Percentiles rank a stretch among this genome's conserved stretches.
Evolutionary conservation across 2,329 filamentous ascomycete genomes (phyloP).

Genomic region (Fusarium protoensiforme): DNA sequence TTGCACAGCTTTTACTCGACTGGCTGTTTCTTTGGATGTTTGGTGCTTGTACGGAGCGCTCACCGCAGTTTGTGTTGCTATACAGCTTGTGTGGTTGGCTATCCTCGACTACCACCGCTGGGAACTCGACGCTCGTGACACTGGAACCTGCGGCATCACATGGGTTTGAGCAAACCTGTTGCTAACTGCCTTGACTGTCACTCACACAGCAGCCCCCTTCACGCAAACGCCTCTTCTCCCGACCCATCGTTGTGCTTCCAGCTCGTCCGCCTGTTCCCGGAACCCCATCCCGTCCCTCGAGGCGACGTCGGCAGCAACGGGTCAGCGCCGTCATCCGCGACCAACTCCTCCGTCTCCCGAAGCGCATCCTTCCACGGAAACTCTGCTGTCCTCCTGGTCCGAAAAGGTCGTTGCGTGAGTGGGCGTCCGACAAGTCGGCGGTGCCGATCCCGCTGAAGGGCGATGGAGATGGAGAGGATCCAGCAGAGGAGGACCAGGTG

Average conservation of each 20-base stretch:
- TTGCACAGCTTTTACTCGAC: not conserved
- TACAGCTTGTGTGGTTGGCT: not conserved
- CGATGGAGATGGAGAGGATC: not conserved
- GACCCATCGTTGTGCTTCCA: not conserved
- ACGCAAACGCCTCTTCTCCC: not conserved
- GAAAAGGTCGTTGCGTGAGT: not conserved
- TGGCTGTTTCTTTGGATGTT: not conserved
- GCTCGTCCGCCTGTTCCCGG: not conserved
- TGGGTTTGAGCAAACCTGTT: not conserved
- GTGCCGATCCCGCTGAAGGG: not conserved
- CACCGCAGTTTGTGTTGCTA: not conserved
- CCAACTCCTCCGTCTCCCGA: not conserved
- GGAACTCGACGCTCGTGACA: not conserved
- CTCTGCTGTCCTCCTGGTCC: not conserved
- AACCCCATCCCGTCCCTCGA: not conserved
- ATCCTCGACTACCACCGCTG: not conserved
- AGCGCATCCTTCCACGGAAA: slow-evolving; percentile 6
- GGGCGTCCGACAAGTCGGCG: not conserved
- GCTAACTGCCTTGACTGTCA: not conserved
- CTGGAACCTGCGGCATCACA: not conserved
- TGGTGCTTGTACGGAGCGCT: not conserved
- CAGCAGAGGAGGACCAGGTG: slow-evolving; percentile 6
- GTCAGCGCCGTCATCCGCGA: not conserved
- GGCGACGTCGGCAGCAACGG: not conserved
- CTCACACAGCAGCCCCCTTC: not conserved